Conservation (phyloP, 140 eudicot genomes). For the Erigeron philadelphicus region DNA sequence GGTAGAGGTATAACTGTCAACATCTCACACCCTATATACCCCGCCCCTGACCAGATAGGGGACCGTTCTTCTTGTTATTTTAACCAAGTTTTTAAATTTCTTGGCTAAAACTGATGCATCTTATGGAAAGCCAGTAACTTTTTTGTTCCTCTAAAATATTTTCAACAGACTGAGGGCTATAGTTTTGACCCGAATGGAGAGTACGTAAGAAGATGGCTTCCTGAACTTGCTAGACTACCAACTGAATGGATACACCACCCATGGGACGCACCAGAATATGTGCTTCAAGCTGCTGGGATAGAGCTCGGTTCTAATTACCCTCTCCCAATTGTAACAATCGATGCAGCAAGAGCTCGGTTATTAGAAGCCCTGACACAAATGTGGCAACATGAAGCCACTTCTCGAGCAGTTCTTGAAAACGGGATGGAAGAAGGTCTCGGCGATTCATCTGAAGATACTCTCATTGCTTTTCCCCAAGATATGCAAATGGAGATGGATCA, state of each 20-base stretch:
- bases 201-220: constrained; percentile 94
- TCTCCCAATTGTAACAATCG: constrained; percentile 72
- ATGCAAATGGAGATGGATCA: constrained; percentile 70
- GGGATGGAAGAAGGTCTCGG: constrained; percentile 97
- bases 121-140: constrained; percentile 13
- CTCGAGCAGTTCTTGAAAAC: constrained; percentile 71
- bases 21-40: too few species aligned
- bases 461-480: constrained; percentile 77
- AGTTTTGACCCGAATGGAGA: constrained; percentile 95
- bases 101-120: background rate
- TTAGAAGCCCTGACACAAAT: constrained; percentile 67
- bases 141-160: background rate
- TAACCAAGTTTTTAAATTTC: background rate
- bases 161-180: constrained; percentile 75
- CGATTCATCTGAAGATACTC: constrained; percentile 59
- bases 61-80: too few species aligned
- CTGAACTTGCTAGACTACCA: constrained; percentile 88
- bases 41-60: too few species aligned
- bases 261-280: constrained; percentile 92
- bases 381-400: constrained; percentile 91
- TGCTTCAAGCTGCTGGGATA: constrained; percentile 91
- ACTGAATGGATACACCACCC: constrained; percentile 99
- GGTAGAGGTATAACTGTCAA: too few species aligned
- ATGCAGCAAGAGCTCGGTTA: constrained; percentile 71
- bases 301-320: constrained; percentile 96